A percentile compares a stretch with the other conserved stretches of the same genome.
phyloP scores from a whole-genome alignment of 1,284 basidiomycete species.

The Trichosporon asahii region DNA sequence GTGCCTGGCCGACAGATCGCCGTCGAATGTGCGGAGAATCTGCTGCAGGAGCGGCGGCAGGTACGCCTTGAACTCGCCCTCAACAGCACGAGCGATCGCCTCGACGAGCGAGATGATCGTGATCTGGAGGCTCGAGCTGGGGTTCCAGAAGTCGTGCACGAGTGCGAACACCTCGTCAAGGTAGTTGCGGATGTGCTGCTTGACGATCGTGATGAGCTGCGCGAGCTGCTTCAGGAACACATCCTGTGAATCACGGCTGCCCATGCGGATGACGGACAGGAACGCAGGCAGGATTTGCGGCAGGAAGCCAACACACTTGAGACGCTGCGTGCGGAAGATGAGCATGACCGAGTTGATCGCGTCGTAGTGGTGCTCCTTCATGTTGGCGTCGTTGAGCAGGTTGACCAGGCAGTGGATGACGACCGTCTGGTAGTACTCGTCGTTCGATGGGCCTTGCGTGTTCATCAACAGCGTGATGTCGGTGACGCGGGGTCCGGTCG shows the following conservation, averaged over 20 bases:
- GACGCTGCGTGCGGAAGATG: conserved; percentile 96
- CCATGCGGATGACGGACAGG: conserved; percentile 78
- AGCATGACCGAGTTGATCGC: conserved; percentile 99
- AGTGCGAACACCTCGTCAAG: conserved; percentile 76
- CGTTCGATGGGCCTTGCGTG: conserved; percentile 61
- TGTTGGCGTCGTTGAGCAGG: conserved; percentile 83
- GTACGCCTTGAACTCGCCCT: conserved; percentile 97
- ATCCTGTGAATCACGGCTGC: conserved; percentile 75
- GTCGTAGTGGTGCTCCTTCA: conserved; percentile 80
- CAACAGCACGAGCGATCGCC: conserved; percentile 88
- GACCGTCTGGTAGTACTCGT: conserved; percentile 97
- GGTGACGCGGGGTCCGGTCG: conserved; percentile 54
- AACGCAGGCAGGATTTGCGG: conserved; percentile 98
- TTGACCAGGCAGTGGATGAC: conserved; percentile 85
- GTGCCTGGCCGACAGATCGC: conserved; percentile 58
- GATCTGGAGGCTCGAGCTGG: conserved; percentile 77
- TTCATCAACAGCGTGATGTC: conserved; percentile 60
- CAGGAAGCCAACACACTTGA: conserved; percentile 93
- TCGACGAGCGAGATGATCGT: conserved; percentile 93
- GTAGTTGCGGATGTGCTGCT: conserved; percentile 94
- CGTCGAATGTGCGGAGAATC: conserved; percentile 83
- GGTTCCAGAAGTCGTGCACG: conserved; percentile 80
- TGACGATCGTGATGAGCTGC: conserved; percentile 93
- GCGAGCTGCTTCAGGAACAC: conserved; percentile 96
- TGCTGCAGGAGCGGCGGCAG: conserved; percentile 88